Base-by-base conservation (phyloP, 2,329 filamentous ascomycete genomes). In the Fusarium napiforme region DNA sequence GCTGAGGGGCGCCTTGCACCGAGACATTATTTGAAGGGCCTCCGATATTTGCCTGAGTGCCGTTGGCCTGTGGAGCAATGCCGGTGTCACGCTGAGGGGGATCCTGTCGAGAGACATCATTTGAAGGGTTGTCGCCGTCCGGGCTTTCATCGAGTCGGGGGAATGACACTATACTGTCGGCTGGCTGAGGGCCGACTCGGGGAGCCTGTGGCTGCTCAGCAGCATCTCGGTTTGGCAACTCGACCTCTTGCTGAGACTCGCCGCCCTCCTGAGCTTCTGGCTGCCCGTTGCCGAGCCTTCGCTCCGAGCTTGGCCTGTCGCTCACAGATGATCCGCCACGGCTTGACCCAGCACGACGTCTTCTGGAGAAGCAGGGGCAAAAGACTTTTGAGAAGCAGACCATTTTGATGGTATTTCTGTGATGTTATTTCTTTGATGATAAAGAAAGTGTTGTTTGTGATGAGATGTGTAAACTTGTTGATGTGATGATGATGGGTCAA, bases 131-230 rank as follows among this genome's bases (percentile, higher is more conserved):
- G 9, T 26, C 18, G 8, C 9, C 43, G 23, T 19, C 11, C 5
- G 23, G 9, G 45, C 9, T 10, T 28, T 2, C 45, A 6, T 15
- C 3, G 12, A 47, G 21, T 11, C 4, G 6, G 21, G 45, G 45
- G 26, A 47, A 47, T 30, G 45, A 21, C 15, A 0, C 3, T 2
- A 28, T 47, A 7, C 3, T 5, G 6, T 3, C 2, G 45, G 4
- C 32, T 15, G 15, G 32, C 49, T 52, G n/a, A 7, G 16, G 30
- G n/a, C 2, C 11, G 3, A 11, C 3, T 18, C 14, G 49, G 10
- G 19, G 49, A 52, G 4, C 6, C 4, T 19, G 4, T 47, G 45
- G 6, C 14, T 30, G 7, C n/a, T 8, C 9, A 30, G 9, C 12
- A 30, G 14, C 4, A n/a, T 47, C 32, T 19, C 11, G 8, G 32